Evolutionary conservation across 345 rosid genomes (phyloP), one percentile per base, ranked within the genome.

Genomic region (Syzygium jambos): DNA sequence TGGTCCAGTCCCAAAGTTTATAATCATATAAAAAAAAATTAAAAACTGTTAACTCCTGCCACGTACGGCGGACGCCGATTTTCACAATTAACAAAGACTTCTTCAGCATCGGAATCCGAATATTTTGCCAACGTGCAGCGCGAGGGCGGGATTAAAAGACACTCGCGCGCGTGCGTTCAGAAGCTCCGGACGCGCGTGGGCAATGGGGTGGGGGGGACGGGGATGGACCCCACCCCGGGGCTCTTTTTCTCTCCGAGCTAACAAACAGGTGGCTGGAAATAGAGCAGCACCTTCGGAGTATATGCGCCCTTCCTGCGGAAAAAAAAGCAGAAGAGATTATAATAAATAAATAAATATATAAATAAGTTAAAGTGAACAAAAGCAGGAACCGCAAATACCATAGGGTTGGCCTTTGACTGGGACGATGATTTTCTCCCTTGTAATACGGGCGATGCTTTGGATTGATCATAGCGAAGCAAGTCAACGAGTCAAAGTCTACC

Each of bases 41-140:
- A 8, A 0, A 19, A 9, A 11, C 17, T 17, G 30, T 27, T 25
- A 25, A 59, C 65, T 11, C 65, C 29, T 27, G 15, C 3, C 15
- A 25, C 23, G 46, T 30, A 16, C 2, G 11, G 6, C 22, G 11
- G 2, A 19, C 1, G 0, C 3, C 16, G 6, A 30, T 3, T 8
- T 65, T 30, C 22, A 30, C 21, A 15, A 11, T 65, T 30, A 9
- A 68, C 6, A 8, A 2, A 17, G 43, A 9, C 43, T 9, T 57
- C 8, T 61, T 61, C 4, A 5, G 80, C 2, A 73, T 73, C 82
- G 82, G 82, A 34, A 73, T 73, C 82, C 49, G 27, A 19, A 73
- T 73, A 5, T 19, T 43, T 55, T 73, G 80, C 46, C 25, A 38
- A 17, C 78, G 2, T 17, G 46, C 78, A 5, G 12, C 11, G 78